Percentiles rank a stretch among this genome's conserved stretches.
phyloP scores from a whole-genome alignment of 2,329 filamentous ascomycete species.

The Aspergillus nomiae region DNA sequence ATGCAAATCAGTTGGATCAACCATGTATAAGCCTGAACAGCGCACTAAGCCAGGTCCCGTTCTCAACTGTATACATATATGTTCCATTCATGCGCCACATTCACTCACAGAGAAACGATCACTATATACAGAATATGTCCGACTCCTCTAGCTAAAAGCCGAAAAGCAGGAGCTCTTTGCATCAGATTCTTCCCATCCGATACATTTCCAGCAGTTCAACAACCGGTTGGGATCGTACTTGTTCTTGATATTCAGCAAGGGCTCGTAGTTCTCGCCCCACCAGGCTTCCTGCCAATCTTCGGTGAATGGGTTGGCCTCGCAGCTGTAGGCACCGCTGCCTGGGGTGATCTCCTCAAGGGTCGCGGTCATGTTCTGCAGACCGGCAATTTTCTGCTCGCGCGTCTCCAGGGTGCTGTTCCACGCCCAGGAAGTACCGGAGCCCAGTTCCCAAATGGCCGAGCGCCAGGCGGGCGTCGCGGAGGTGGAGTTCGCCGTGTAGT shows the following conservation, averaged over 20 bases:
- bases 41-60: no score
- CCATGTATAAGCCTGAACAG: neutral
- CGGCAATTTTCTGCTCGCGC: constrained; percentile 13
- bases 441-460: constrained; percentile 19
- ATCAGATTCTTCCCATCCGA: constrained; percentile 18
- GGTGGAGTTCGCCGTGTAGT: constrained; percentile 21
- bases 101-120: no score
- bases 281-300: constrained; percentile 21
- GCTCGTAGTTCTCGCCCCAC: constrained; percentile 24
- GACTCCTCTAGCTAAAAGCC: constrained; percentile 1
- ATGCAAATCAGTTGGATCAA: neutral
- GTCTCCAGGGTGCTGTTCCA: constrained; percentile 21
- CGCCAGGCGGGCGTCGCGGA: constrained; percentile 23
- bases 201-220: constrained; percentile 22
- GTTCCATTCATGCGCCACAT: neutral
- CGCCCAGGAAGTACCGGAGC: constrained; percentile 13
- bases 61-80: neutral
- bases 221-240: constrained; percentile 22
- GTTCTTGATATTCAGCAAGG: constrained; percentile 20
- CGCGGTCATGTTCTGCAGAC: constrained; percentile 13
- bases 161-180: constrained; percentile 15
- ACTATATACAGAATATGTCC: neutral
- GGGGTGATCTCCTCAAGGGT: constrained; percentile 19
- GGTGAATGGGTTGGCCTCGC: constrained; percentile 23
- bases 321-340: constrained; percentile 20